Evolutionary conservation across 306 rosid species (phyloP), one percentile per base, ranked within the genome.

Genomic region (Aeschynomene evenia): DNA sequence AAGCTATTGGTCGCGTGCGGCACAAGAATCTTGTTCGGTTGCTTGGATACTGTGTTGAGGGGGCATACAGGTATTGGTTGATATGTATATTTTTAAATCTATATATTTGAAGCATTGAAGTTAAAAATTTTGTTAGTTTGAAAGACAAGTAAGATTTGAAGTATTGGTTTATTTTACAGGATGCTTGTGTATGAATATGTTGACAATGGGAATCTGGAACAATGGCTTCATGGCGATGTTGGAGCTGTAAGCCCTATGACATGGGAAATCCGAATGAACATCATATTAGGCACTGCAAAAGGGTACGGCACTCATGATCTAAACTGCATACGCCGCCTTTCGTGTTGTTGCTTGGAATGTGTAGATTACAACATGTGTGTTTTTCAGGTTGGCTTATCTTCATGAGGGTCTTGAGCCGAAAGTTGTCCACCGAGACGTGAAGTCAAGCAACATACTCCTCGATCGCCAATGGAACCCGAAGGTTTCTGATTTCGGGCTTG

Each of bases 371-470:
- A 42, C 58, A 49, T 78, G 21, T 65, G 23, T 69, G 75, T 51
- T 76, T 40, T 79, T 24, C 85, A 95, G 99, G 52, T 71, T 95
- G 85, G 97, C 99, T 48, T 95, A 95, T 84, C 99, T 95, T 83
- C 99, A 95, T 5, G 99, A 95, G 77, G 99, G 99, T 70, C 99
- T 95, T 72, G 99, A 95, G 77, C 99, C 99, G 1, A 95, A 91
- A 84, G 99, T 95, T 71, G 97, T 95, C 20, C 99, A 95, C 71
- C 92, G 99, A 56, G 99, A 95, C 23, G 97, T 95, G 54, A 95
- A 95, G 71, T 87, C 97, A 5, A 89, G 97, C 81, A 95, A 95
- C 84, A 91, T 95, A 75, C 89, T 95, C 63, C 57, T 95, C 26
- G 96, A 91, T 81, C 87, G 86, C 56, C 99, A 88, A 61, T 95